These are phyloP conservation scores for Monilinia polystroma DNA, from an alignment of 2,329 filamentous ascomycete species.

Conservation along the genomic window DNA sequence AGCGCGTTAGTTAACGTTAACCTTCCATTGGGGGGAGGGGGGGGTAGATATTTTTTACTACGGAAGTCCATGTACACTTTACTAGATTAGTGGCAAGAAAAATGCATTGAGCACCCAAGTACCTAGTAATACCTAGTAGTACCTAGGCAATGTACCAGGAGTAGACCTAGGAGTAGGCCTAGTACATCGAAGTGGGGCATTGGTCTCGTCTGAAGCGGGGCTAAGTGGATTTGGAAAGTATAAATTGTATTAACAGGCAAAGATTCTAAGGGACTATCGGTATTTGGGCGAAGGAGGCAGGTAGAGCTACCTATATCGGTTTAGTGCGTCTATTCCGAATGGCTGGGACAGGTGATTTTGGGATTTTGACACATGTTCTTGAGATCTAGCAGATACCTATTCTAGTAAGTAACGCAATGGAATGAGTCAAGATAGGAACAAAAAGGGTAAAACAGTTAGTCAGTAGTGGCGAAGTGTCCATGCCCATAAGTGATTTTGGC, in stretches of 20 bases:
- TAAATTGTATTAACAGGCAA: not conserved
- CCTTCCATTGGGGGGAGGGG: too few relatives aligned
- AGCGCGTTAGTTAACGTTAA: too few relatives aligned
- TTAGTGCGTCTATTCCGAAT: not conserved
- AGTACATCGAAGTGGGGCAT: conserved; percentile 5
- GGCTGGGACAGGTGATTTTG: not conserved
- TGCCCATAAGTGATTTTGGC: too few relatives aligned
- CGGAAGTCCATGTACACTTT: not conserved
- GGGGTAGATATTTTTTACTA: not conserved
- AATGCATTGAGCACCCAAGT: not conserved
- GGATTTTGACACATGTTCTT: conserved; percentile 1
- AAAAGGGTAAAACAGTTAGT: too few relatives aligned
- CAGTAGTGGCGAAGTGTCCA: too few relatives aligned
- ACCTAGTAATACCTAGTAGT: too few relatives aligned
- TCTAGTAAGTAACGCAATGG: too few relatives aligned
- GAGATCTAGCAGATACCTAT: not conserved
- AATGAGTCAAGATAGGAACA: not conserved
- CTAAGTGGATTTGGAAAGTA: not conserved
- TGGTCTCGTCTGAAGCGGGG: not conserved
- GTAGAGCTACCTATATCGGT: not conserved
- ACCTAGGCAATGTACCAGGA: too few relatives aligned
- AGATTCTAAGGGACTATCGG: too few relatives aligned
- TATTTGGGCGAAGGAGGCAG: too few relatives aligned
- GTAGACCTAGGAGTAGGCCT: not conserved
- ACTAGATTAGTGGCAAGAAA: conserved; percentile 6